These are phyloP conservation scores for Pseudogymnoascus verrucosus DNA, from an alignment of 2,329 filamentous ascomycete genomes.

Conservation along the genomic window DNA sequence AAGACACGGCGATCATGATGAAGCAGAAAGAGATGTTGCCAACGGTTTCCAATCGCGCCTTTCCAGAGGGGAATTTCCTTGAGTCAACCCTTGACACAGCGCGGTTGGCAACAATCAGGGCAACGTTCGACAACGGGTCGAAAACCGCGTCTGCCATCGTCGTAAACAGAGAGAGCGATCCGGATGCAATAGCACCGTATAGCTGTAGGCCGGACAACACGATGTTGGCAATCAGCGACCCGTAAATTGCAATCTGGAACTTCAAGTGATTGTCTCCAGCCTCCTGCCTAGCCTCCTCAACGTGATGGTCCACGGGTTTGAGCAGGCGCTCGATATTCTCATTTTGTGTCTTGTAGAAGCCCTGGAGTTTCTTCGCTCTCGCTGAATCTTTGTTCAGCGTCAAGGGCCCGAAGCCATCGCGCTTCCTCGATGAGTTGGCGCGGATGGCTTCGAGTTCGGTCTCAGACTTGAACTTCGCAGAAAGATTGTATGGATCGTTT, in stretches of 20 bases:
- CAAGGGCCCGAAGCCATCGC: conserved; percentile 40
- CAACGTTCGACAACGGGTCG: conserved; percentile 83
- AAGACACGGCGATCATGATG: conserved; percentile 85
- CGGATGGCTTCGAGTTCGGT: conserved; percentile 70
- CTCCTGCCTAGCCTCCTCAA: conserved; percentile 66
- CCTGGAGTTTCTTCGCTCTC: conserved; percentile 46
- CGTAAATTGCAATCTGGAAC: conserved; percentile 58
- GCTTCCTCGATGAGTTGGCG: conserved; percentile 73
- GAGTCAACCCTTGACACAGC: conserved; percentile 83
- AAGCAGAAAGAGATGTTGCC: conserved; percentile 97
- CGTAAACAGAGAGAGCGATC: conserved; percentile 91
- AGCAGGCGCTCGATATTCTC: conserved; percentile 86
- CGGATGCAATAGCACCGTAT: conserved; percentile 78
- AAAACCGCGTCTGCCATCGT: conserved; percentile 96
- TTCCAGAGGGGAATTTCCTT: conserved; percentile 80
- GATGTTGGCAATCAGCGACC: conserved; percentile 72
- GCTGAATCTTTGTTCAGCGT: conserved; percentile 30
- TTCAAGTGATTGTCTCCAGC: conserved; percentile 74
- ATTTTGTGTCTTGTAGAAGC: conserved; percentile 87
- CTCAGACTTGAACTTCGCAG: conserved; percentile 67
- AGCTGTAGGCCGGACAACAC: conserved; percentile 72
- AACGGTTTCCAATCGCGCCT: conserved; percentile 87
- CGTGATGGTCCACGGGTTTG: conserved; percentile 88
- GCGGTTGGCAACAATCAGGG: conserved; percentile 76
- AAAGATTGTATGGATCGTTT: conserved; percentile 76